phyloP scores from a whole-genome alignment of 1,284 basidiomycete genomes.

The Peniophora sp. region DNA sequence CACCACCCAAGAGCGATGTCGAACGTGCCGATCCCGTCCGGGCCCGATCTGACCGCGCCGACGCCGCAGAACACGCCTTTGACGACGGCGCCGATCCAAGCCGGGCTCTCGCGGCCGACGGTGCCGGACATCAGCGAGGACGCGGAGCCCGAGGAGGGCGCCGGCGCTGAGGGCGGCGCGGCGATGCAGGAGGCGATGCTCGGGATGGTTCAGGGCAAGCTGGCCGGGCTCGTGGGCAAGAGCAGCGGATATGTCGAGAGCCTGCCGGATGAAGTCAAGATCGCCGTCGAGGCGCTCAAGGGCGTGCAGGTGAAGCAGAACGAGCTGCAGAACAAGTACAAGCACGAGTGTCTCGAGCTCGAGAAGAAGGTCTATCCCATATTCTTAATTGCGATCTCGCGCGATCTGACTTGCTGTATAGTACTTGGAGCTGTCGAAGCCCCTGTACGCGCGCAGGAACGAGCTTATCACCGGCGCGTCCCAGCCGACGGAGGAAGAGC shows the following conservation, averaged over 20 bases:
- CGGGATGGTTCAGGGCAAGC: conserved; percentile 56
- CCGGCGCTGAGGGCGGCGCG: conserved; percentile 17
- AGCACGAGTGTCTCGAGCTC: conserved; percentile 91
- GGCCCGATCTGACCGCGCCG: conserved; percentile 49
- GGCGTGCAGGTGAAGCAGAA: conserved; percentile 92
- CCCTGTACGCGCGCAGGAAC: conserved; percentile 82
- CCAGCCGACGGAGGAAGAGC: conserved; percentile 75
- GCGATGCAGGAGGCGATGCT: conserved; percentile 42
- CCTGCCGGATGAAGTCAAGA: conserved; percentile 77
- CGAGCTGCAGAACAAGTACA: conserved; percentile 93
- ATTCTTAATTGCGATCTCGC: conserved; percentile 1
- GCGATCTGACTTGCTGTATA: conserved; percentile 20
- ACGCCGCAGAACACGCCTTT: conserved; percentile 81
- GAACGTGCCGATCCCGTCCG: conserved; percentile 35
- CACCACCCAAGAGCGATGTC: conserved; percentile 8
- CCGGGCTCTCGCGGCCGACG: conserved; percentile 58
- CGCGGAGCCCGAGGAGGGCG: conserved; percentile 47
- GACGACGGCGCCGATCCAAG: conserved; percentile 58
- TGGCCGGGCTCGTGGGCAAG: conserved; percentile 65
- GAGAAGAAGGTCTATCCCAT: conserved; percentile 79
- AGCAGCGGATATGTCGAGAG: conserved; percentile 85
- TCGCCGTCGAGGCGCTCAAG: conserved; percentile 88
- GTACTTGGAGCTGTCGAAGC: conserved; percentile 83
- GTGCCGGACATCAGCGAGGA: conserved; percentile 66
- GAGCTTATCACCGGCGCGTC: conserved; percentile 78